Percentiles rank a stretch among this genome's conserved stretches.
Evolutionary conservation across 352 stramenopile genomes (phyloP).

Genomic region (Pythium scleroteichum): DNA sequence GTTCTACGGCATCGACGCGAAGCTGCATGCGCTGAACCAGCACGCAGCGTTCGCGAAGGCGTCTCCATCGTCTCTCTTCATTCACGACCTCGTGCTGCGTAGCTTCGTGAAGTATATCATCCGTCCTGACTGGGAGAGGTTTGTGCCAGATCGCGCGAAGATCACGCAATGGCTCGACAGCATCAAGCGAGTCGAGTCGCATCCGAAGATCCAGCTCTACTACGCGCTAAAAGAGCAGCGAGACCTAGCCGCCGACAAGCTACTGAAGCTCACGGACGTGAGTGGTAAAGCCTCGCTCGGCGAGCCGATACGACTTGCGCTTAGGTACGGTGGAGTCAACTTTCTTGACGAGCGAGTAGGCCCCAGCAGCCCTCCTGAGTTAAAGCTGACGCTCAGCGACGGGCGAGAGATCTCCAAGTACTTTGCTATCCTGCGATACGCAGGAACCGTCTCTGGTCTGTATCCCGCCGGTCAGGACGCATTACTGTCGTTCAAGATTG

Average conservation of each 20-base stretch:
- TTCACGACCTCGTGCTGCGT: constrained; percentile 19
- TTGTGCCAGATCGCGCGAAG: constrained; percentile 11
- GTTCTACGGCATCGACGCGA: constrained; percentile 18
- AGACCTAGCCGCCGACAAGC: constrained; percentile 24
- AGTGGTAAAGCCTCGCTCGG: constrained; percentile 29
- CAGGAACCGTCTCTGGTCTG: constrained; percentile 46
- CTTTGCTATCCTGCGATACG: constrained; percentile 60
- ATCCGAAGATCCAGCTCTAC: constrained; percentile 63
- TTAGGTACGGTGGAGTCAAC: constrained; percentile 50
- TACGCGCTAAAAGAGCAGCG: constrained; percentile 33
- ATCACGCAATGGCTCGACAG: constrained; percentile 11
- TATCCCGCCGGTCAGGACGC: constrained; percentile 42
- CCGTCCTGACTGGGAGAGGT: constrained; percentile 16
- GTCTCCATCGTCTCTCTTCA: constrained; percentile 5
- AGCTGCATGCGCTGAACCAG: constrained; percentile 3
- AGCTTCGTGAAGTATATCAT: constrained; percentile 22
- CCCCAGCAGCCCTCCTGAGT: constrained; percentile 11
- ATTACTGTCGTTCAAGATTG: constrained; percentile 40
- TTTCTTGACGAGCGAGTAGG: constrained; percentile 53
- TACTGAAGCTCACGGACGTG: constrained; percentile 71
- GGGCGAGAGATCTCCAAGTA: constrained; percentile 45
- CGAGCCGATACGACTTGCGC: constrained; percentile 50
- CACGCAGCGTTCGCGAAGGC: constrained; percentile 2
- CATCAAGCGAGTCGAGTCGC: constrained; percentile 21
- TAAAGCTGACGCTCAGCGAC: constrained; percentile 39